phyloP scores from a whole-genome alignment of 2,329 filamentous ascomycete species.

The Ascochyta pisi region DNA sequence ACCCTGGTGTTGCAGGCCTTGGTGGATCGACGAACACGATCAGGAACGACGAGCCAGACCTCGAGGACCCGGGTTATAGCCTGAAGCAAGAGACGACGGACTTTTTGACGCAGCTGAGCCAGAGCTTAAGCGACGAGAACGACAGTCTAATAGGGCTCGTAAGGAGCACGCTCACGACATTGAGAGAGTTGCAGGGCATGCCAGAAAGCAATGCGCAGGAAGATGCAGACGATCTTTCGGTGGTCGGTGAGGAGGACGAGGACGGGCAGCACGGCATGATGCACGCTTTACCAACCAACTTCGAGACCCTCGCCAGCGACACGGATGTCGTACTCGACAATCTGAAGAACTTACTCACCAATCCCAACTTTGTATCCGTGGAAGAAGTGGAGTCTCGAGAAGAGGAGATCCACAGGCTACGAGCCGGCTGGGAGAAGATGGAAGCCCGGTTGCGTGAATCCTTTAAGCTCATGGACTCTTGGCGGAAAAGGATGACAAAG shows the following conservation, averaged over 20 bases:
- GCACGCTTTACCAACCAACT: conserved; percentile 62
- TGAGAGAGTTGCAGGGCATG: conserved; percentile 70
- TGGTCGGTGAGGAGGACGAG: conserved; percentile 44
- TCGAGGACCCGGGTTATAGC: conserved; percentile 68
- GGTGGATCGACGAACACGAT: conserved; percentile 47
- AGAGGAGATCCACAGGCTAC: conserved; percentile 83
- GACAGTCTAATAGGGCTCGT: conserved; percentile 78
- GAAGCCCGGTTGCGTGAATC: conserved; percentile 89
- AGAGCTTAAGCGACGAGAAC: conserved; percentile 88
- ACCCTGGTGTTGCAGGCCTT: conserved; percentile 41
- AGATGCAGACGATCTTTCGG: conserved; percentile 35
- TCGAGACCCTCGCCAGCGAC: conserved; percentile 73
- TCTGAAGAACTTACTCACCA: conserved; percentile 83
- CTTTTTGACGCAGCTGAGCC: conserved; percentile 84
- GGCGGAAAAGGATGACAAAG: conserved; percentile 80
- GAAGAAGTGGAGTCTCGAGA: conserved; percentile 94
- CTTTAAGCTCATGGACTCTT: conserved; percentile 87
- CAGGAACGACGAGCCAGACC: conserved; percentile 61
- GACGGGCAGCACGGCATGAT: conserved; percentile 41
- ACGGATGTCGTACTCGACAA: conserved; percentile 81
- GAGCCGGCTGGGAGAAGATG: conserved; percentile 92
- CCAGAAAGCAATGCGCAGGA: conserved; percentile 43
- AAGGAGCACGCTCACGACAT: conserved; percentile 71
- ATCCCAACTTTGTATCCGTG: conserved; percentile 93
- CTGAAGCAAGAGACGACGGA: conserved; percentile 87